Conservation (phyloP, 2,329 filamentous ascomycete genomes). For the Monosporascus sp. region DNA sequence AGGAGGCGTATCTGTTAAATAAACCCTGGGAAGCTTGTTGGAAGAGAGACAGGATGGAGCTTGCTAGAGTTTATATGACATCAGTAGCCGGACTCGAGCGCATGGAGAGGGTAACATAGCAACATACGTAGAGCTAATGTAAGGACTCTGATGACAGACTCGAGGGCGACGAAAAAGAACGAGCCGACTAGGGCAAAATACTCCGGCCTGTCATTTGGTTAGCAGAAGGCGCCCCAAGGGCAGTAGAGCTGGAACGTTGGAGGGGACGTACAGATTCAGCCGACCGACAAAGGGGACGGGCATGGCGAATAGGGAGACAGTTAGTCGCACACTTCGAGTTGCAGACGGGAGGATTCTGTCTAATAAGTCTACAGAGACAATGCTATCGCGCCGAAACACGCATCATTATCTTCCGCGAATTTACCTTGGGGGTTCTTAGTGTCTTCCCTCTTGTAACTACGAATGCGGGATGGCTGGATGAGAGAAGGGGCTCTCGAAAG, state of each 20-base stretch:
- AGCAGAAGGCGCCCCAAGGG: slow-evolving; percentile 4
- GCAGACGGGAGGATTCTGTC: background rate
- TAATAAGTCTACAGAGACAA: background rate
- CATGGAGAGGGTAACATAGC: slow-evolving; percentile 37
- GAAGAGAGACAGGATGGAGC: slow-evolving; percentile 74
- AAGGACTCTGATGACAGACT: slow-evolving; percentile 76
- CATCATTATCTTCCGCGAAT: background rate
- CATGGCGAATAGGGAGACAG: slow-evolving; percentile 21
- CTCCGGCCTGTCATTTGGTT: slow-evolving; percentile 56
- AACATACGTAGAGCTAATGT: slow-evolving; percentile 80
- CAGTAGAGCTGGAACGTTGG: background rate
- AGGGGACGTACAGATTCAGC: slow-evolving; percentile 30
- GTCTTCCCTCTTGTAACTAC: background rate
- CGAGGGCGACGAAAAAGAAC: slow-evolving; percentile 75
- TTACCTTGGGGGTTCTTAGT: background rate
- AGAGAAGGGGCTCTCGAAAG: background rate
- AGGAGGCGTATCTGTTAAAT: slow-evolving; percentile 74
- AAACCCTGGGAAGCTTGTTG: slow-evolving; percentile 77
- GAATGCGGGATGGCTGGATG: background rate
- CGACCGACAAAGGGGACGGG: slow-evolving; percentile 37
- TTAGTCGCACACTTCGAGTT: background rate
- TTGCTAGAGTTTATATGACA: slow-evolving; percentile 44
- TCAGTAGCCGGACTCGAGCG: slow-evolving; percentile 12
- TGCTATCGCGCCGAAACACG: background rate
- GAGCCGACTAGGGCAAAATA: slow-evolving; percentile 84